Evolutionary conservation across 805 yeast genomes (phyloP), one percentile per base, ranked within the genome.

Genomic region (Ogataea trehaloabstinens): DNA sequence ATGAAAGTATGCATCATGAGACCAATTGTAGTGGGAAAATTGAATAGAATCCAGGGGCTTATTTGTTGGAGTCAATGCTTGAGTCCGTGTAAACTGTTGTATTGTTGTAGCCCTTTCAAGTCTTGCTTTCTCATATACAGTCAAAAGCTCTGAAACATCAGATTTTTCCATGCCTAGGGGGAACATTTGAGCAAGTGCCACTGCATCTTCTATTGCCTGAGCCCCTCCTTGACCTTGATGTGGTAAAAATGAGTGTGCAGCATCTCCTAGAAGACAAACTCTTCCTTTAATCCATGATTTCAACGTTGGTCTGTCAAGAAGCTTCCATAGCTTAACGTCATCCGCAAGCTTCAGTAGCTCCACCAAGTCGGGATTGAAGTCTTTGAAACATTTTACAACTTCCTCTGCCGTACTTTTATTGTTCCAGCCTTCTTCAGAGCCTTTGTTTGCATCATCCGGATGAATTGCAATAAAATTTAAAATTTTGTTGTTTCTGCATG

Each of bases 161-260:
- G 22, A n/a, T 15, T 20, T 24, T 29, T 38, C 42, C 42, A 38
- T 38, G 28, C 85, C 88, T 46, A 74, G 73, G 47, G 88, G 84
- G 34, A 57, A 53, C 17, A 58, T 52, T 37, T 52, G 48, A 5
- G 56, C 56, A 18, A 50, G 28, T 11, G 53, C 55, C 8, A 48
- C 51, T 6, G 53, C 51, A 41, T 38, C 51, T 19, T 35, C 58
- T 43, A 38, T 44, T 7, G 48, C 41, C 24, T 28, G 32, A 15
- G 44, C 51, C 6, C 44, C 48, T n/a, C 51, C 51, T 28, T 37
- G 40, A 13, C 44, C 49, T 40, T 42, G 51, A 33, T 42, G 46
- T 10, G 49, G 46, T 37, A 63, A 46, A 21, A 60, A 59, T n/a
- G 68, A 62, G 37, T 63, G 68, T 20, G 54, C 51, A 5, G 67